Evolutionary conservation across 148 eudicot species (phyloP).

Genomic region (Pharnaceum exiguum): DNA sequence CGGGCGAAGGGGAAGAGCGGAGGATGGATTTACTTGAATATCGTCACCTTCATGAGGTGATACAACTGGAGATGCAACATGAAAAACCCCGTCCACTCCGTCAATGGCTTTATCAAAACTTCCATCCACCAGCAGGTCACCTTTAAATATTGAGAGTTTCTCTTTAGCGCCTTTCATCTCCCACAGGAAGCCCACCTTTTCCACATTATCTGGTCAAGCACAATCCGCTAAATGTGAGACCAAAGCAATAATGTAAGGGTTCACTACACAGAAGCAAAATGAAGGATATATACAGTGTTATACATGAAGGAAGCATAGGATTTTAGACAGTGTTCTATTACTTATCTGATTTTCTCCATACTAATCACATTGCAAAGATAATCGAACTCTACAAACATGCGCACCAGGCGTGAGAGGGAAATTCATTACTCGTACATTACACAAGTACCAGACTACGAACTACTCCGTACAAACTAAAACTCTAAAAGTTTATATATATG

Average conservation of each 20-base stretch:
- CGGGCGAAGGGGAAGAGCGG: background rate
- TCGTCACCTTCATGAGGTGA: conserved; percentile 2
- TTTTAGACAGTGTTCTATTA: no score
- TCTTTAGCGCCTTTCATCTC: conserved; percentile 63
- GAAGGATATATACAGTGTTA: no score
- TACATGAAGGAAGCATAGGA: no score
- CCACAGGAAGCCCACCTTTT: conserved; percentile 53
- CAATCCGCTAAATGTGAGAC: background rate
- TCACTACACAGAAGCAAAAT: no score
- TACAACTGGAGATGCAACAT: conserved; percentile 58
- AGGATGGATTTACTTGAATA: conserved; percentile 20
- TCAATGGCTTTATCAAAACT: conserved; percentile 51
- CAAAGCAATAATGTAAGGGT: background rate
- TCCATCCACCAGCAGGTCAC: conserved; percentile 58
- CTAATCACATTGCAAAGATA: no score
- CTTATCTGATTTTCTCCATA: no score
- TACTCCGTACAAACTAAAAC: no score
- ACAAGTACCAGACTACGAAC: no score
- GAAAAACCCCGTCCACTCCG: conserved; percentile 67
- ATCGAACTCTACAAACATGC: no score
- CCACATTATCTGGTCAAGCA: conserved; percentile 34
- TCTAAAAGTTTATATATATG: no score
- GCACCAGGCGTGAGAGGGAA: no score
- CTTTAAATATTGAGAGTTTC: conserved; percentile 51
- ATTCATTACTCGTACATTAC: no score